A percentile compares a stretch with the other conserved stretches of the same genome.
phyloP scores from a whole-genome alignment of 1,139 yeast species.

The Debaryomyces fabryi region DNA sequence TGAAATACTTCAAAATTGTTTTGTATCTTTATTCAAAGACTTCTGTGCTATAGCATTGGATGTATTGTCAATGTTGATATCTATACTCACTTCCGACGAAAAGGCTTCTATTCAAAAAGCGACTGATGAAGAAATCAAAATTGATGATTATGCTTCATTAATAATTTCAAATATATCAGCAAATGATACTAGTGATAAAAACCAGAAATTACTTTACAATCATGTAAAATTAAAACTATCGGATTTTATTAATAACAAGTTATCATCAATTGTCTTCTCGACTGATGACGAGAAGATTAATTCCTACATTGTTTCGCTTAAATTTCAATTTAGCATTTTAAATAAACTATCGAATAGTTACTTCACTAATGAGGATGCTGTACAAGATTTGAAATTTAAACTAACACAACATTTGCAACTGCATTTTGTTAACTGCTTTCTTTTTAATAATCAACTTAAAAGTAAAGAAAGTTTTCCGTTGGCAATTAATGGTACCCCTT shows the following conservation, averaged over 20 bases:
- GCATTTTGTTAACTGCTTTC: conserved; percentile 21
- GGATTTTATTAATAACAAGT: conserved; percentile 29
- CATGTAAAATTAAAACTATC: conserved; percentile 23
- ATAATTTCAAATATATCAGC: background rate
- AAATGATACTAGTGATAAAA: background rate
- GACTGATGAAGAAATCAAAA: background rate
- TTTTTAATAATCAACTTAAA: conserved; percentile 14
- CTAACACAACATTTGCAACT: conserved; percentile 19
- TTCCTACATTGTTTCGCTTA: conserved; percentile 29
- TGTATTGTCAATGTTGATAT: conserved; percentile 23
- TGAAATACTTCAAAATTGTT: conserved; percentile 31
- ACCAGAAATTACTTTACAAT: conserved; percentile 15
- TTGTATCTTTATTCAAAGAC: conserved; percentile 36
- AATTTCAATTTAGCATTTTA: conserved; percentile 33
- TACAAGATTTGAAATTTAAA: conserved; percentile 15
- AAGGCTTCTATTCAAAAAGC: background rate
- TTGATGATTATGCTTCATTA: background rate
- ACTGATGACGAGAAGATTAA: conserved; percentile 38
- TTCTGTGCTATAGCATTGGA: conserved; percentile 37
- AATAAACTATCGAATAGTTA: conserved; percentile 17
- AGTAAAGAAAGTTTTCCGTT: conserved; percentile 15
- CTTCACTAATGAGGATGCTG: conserved; percentile 9
- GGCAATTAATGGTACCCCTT: conserved; percentile 10
- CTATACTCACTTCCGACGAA: background rate
- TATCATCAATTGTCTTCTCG: conserved; percentile 28